Evolutionary conservation across 106 monocot genomes (phyloP).

Genomic region (Vanilla planifolia): DNA sequence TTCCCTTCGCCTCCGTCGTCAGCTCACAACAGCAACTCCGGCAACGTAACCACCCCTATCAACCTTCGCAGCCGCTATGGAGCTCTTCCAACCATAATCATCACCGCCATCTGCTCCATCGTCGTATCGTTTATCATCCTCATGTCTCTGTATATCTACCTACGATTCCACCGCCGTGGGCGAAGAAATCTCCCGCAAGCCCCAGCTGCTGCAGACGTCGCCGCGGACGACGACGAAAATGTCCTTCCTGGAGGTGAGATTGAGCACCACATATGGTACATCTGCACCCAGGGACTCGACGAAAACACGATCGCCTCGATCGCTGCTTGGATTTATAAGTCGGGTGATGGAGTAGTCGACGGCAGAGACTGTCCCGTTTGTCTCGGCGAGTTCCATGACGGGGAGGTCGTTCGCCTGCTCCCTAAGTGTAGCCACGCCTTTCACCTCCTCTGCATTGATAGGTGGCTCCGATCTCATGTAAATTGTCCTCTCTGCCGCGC

Average conservation of each 20-base stretch:
- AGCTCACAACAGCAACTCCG: neutral
- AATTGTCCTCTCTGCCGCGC: constrained; percentile 87
- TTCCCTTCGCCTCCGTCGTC: neutral
- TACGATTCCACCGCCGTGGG: constrained; percentile 14
- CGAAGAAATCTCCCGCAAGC: constrained; percentile 1
- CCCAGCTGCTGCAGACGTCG: neutral
- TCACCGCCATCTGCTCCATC: constrained; percentile 20
- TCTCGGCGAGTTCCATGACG: constrained; percentile 76
- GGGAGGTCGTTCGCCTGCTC: constrained; percentile 63
- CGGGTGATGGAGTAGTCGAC: constrained; percentile 34
- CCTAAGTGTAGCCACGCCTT: constrained; percentile 80
- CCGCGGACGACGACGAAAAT: constrained; percentile 8
- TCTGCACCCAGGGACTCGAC: constrained; percentile 81
- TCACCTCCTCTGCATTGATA: constrained; percentile 76
- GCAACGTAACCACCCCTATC: neutral
- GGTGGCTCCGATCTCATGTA: constrained; percentile 72
- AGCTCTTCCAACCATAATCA: constrained; percentile 6
- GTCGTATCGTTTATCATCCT: constrained; percentile 25
- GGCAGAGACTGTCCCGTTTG: constrained; percentile 67
- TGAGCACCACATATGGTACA: constrained; percentile 72
- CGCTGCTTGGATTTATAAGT: constrained; percentile 38
- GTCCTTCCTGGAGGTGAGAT: constrained; percentile 7
- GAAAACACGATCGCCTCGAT: constrained; percentile 60
- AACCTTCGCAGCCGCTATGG: neutral
- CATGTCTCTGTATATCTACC: constrained; percentile 13